A percentile compares a stretch with the other conserved stretches of the same genome.
Conservation (phyloP, 2,329 filamentous ascomycete genomes). For the Onygenales sp. region DNA sequence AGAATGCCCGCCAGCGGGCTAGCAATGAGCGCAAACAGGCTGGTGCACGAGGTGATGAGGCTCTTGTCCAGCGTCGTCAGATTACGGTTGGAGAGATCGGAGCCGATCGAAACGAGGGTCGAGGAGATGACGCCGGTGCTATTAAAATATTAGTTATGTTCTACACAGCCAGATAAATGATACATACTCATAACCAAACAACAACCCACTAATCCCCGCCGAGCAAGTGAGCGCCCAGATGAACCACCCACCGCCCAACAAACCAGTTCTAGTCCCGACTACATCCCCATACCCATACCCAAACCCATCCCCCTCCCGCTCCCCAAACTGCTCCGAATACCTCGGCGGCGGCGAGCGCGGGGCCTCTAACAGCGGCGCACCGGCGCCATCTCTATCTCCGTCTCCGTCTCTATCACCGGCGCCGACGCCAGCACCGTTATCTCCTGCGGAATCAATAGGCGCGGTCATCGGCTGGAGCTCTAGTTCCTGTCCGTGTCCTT, state of each 20-base stretch:
- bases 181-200: constrained; percentile 58
- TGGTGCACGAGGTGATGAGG: constrained; percentile 49
- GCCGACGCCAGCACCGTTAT: too few species aligned
- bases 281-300: not conserved
- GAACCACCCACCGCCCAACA: constrained; percentile 24
- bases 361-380: constrained; percentile 23
- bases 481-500: too few species aligned
- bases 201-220: constrained; percentile 47
- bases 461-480: too few species aligned
- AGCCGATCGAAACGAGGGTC: constrained; percentile 46
- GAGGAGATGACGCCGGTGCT: constrained; percentile 53
- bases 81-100: constrained; percentile 41
- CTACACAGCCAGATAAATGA: too few species aligned
- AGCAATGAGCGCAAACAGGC: constrained; percentile 47
- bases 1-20: constrained; percentile 46
- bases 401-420: too few species aligned
- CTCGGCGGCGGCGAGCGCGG: constrained; percentile 4
- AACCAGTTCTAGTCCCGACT: not conserved
- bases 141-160: constrained; percentile 15
- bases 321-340: constrained; percentile 1
- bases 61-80: constrained; percentile 49
- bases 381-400: constrained; percentile 8
- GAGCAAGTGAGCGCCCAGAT: constrained; percentile 49
- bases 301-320: not conserved
- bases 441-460: too few species aligned